Evolutionary conservation across 345 rosid species (phyloP), one percentile per base, ranked within the genome.

Genomic region (Tarenaya hassleriana): DNA sequence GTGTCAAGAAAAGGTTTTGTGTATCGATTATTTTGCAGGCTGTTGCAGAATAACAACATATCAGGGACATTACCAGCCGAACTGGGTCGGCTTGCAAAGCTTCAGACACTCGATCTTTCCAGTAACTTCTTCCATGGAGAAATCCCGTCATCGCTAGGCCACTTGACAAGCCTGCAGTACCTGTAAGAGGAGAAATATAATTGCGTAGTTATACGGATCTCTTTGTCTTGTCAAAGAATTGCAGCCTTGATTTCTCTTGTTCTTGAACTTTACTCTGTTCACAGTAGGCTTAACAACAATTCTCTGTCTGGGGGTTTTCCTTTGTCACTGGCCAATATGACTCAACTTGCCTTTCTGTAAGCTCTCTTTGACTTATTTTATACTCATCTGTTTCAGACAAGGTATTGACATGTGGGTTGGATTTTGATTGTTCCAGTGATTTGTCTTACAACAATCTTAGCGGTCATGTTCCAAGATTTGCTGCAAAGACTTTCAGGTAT

Each of bases 21-120:
- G n/a, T n/a, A n/a, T n/a, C n/a, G n/a, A n/a, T n/a, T n/a, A n/a
- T 24, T 24, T 24, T 56, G 55, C 47, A 94, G 99, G 78, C 69
- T 84, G 86, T 80, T 94, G 70, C 99, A 94, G 75, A 94, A 88
- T 60, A 94, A 94, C 72, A 87, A 73, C 17, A 84, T 94, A 58
- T 67, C 76, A 6, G 99, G 99, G 38, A 73, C 78, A 17, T 86
- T 94, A 61, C 99, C 99, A 0, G 66, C 52, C 27, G 57, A 84
- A 9, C 78, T 94, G 40, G 97, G 99, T 45, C 86, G 74, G 77
- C 72, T 94, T 69, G 86, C 68, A 70, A 88, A 75, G 70, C 97
- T 94, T 47, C 79, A 70, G 57, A 82, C 95, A 10, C 95, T 94
- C 18, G 99, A 94, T 70, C 96, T 94, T 59, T 94, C 99, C 33